phyloP scores from a whole-genome alignment of 2,329 filamentous ascomycete species.

The Cytospora leucostoma region DNA sequence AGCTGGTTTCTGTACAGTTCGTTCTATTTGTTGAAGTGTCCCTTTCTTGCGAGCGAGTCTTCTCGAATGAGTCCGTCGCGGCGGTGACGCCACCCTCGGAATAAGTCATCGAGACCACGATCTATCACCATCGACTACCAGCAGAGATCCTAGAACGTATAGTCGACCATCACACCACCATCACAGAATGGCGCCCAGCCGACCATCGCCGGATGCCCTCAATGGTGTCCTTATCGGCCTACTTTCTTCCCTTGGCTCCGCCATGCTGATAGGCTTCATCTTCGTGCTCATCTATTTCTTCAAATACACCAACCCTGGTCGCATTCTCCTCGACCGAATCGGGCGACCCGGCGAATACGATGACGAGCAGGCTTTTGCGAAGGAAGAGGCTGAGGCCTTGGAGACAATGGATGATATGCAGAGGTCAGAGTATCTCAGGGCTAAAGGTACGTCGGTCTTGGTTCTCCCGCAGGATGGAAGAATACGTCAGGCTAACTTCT shows the following conservation, averaged over 20 bases:
- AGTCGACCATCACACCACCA: not conserved
- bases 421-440: conserved; percentile 85
- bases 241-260: conserved; percentile 90
- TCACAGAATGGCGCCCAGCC: conserved; percentile 29
- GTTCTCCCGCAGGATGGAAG: conserved; percentile 10
- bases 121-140: conserved; percentile 5
- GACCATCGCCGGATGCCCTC: conserved; percentile 46
- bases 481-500: conserved; percentile 18
- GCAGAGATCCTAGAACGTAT: not conserved
- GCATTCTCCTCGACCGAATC: conserved; percentile 91
- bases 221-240: conserved; percentile 92
- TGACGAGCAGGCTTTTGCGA: conserved; percentile 91
- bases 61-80: conserved; percentile 29
- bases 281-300: conserved; percentile 90
- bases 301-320: conserved; percentile 81
- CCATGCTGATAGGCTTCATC: conserved; percentile 77
- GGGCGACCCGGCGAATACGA: conserved; percentile 94
- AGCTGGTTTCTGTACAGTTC: conserved; percentile 6
- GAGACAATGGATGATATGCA: conserved; percentile 95
- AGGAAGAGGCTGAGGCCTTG: conserved; percentile 92
- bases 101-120: conserved; percentile 16
- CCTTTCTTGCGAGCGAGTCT: conserved; percentile 21
- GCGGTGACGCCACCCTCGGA: conserved; percentile 31
- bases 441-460: conserved; percentile 70
- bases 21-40: not conserved